Evolutionary conservation across 2,329 filamentous ascomycete species (phyloP).

Genomic region (Teratosphaeria gauchensis): DNA sequence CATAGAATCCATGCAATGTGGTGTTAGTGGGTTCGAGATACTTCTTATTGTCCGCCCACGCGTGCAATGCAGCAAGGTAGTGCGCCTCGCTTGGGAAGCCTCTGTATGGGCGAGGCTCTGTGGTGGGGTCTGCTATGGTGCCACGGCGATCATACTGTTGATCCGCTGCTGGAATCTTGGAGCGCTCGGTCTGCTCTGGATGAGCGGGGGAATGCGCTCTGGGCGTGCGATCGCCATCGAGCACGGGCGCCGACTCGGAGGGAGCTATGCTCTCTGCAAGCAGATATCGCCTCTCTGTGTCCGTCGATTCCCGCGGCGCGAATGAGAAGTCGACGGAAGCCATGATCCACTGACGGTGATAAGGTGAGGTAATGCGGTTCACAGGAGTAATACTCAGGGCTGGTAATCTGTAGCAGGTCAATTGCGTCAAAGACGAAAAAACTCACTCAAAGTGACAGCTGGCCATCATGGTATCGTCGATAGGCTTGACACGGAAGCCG

Average conservation of each 20-base stretch:
- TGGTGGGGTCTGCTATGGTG: slow-evolving; percentile 2
- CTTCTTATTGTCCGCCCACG: slow-evolving; percentile 22
- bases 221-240: slow-evolving; percentile 34
- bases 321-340: not conserved
- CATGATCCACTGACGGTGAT: not conserved
- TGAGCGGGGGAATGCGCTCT: slow-evolving; percentile 9
- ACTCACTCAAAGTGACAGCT: not conserved
- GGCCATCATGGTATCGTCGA: not conserved
- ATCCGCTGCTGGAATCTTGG: not conserved
- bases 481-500: not conserved
- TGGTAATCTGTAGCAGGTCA: not conserved
- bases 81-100: slow-evolving; percentile 21
- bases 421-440: not conserved
- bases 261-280: slow-evolving; percentile 9
- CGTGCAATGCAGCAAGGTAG: slow-evolving; percentile 19
- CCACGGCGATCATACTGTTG: slow-evolving; percentile 1
- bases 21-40: slow-evolving; percentile 16
- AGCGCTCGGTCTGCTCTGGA: not conserved
- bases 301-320: slow-evolving; percentile 7
- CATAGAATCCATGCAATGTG: slow-evolving; percentile 20
- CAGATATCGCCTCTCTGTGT: slow-evolving; percentile 29
- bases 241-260: slow-evolving; percentile 12
- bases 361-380: not conserved
- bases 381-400: not conserved
- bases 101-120: slow-evolving; percentile 11